Conservation (phyloP, 148 eudicot species). For the Cornus controversa region DNA sequence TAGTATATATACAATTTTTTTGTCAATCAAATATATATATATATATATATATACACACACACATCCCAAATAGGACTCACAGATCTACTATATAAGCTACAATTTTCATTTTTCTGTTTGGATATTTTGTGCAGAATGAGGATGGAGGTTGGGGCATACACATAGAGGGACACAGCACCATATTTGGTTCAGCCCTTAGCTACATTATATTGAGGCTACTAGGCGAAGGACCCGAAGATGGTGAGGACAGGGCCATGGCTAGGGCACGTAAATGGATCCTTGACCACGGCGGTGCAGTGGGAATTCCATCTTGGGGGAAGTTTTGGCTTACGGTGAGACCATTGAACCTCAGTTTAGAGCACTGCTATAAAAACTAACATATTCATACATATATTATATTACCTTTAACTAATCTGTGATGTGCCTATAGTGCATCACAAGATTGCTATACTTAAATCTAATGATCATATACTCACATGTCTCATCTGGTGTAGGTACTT, state of each 20-base stretch:
- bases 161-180: constrained; percentile 54
- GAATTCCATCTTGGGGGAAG: constrained; percentile 65
- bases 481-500: constrained; percentile 31
- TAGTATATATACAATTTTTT: no score
- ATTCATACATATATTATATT: no score
- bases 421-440: no score
- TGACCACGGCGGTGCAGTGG: constrained; percentile 51
- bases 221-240: constrained; percentile 49
- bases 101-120: neutral
- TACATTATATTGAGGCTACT: constrained; percentile 53
- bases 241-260: constrained; percentile 20
- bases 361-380: neutral
- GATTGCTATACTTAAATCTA: neutral
- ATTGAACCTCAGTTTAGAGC: neutral
- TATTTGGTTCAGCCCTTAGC: constrained; percentile 50
- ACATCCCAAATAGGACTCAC: no score
- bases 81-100: no score
- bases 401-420: no score
- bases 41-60: no score
- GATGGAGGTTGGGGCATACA: constrained; percentile 83
- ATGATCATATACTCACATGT: neutral
- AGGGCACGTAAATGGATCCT: constrained; percentile 54
- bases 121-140: constrained; percentile 35
- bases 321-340: constrained; percentile 56
- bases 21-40: neutral